phyloP scores from a whole-genome alignment of 352 stramenopile species.

The Phytopythium boreale region DNA sequence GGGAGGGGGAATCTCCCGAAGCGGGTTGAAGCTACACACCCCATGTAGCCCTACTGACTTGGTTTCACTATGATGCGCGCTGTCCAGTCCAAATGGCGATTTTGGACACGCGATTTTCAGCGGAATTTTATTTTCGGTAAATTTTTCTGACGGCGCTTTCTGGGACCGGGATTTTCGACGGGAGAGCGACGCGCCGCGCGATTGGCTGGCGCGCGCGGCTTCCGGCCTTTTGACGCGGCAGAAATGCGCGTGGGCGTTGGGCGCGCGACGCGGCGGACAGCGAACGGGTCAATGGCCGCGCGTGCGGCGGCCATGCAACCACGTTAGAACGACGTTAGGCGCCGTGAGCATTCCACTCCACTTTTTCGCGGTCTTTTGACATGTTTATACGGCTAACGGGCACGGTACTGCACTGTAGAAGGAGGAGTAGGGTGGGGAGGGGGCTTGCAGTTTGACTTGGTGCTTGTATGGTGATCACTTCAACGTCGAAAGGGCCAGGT shows the following conservation, averaged over 20 bases:
- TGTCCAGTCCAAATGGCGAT: background rate
- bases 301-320: background rate
- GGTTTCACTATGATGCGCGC: background rate
- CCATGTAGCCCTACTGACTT: background rate
- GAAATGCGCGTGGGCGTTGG: background rate
- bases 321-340: too few relatives aligned
- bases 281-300: background rate
- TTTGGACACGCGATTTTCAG: background rate
- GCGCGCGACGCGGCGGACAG: too few relatives aligned
- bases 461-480: background rate
- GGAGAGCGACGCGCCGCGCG: background rate
- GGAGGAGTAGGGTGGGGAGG: too few relatives aligned
- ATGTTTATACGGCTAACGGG: background rate
- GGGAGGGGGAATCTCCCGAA: background rate
- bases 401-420: background rate
- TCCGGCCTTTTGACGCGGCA: background rate
- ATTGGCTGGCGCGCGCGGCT: background rate
- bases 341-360: background rate
- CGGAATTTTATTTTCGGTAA: background rate
- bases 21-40: background rate
- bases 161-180: background rate
- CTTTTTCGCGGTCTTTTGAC: background rate
- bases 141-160: background rate
- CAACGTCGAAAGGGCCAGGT: background rate
- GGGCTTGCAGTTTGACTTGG: background rate